These are phyloP conservation scores for Penicillium sp. DNA, from an alignment of 2,329 filamentous ascomycete species.

Conservation along the genomic window DNA sequence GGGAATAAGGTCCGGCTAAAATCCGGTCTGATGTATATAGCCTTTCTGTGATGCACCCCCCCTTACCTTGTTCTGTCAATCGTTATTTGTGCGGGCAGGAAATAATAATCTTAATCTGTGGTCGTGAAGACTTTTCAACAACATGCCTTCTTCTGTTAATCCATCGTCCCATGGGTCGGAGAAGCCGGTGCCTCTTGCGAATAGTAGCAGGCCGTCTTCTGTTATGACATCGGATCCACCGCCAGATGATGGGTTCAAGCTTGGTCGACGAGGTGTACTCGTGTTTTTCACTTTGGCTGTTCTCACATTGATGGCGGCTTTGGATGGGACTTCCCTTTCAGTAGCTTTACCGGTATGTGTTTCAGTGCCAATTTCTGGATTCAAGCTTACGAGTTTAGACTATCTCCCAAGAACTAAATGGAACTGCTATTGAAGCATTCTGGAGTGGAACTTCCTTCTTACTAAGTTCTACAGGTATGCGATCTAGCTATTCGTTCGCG, in stretches of 20 bases:
- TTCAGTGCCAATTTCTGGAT: fast-evolving
- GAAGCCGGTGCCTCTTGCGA: not conserved
- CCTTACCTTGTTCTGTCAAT: not conserved
- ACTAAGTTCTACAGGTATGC: conserved; percentile 33
- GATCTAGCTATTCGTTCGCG: not conserved
- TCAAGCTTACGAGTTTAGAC: conserved; percentile 22
- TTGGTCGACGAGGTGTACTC: conserved; percentile 19
- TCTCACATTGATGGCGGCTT: conserved; percentile 25
- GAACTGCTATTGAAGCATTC: conserved; percentile 45
- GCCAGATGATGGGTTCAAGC: conserved; percentile 16
- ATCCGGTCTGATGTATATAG: not conserved
- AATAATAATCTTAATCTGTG: not conserved
- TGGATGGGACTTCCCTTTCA: conserved; percentile 26
- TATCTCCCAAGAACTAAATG: conserved; percentile 34
- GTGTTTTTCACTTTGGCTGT: conserved; percentile 24
- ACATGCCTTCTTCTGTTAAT: not conserved
- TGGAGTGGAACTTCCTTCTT: conserved; percentile 55
- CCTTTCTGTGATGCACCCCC: not conserved
- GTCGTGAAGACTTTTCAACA: not conserved
- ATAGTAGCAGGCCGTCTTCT: conserved; percentile 9
- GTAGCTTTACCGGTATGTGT: conserved; percentile 23
- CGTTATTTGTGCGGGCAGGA: not conserved
- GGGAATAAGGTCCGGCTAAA: not conserved
- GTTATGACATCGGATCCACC: not conserved
- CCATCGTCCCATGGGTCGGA: conserved; percentile 10